Base-by-base conservation (phyloP, 2,329 filamentous ascomycete species). In the Colletotrichum echinochloae region DNA sequence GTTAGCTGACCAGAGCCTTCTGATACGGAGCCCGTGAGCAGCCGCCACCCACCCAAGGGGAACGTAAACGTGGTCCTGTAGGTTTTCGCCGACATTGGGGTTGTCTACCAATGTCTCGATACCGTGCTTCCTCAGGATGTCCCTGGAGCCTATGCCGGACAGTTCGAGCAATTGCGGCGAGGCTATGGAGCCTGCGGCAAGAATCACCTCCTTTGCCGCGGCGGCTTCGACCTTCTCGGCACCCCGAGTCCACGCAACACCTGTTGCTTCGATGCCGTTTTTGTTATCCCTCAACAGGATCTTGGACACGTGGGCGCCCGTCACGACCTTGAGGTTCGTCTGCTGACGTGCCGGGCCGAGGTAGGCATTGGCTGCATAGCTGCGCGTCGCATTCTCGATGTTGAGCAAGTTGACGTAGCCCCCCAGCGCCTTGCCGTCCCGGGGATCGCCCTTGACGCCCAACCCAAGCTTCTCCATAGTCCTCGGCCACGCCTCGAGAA, bases 151-250 rank as follows among this genome's bases (percentile, higher is more conserved):
- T 48, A 92, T 83, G 0, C 90, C 89, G 0, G 88, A 90, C 2
- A 90, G 79, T 72, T 91, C 89, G n/a, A 87, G 83, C 20, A 89
- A 80, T 77, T 86, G 88, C 6, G 85, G 90, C 12, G 86, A 89
- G 75, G 86, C 84, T 49, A 87, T 80, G 35, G 83, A 85, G 0
- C 90, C 90, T 0, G 88, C 88, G 5, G 86, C 85, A 2, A 92
- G 77, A 46, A 92, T 84, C 14, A 91, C 83, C 73, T 91, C 89
- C 61, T 77, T 72, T 0, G 67, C 70, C 0, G 78, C 79, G 8
- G 49, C 55, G 14, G 78, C 64, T 0, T 62, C 74, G 28, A 59
- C 60, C 1, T 51, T 60, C 16, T 51, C 64, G 7, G 49, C 66
- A 5, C 46, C 49, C 16, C 61, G 23, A 18, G 60, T 54, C 28